Evolutionary conservation across 805 yeast genomes (phyloP), one percentile per base, ranked within the genome.

Genomic region (Cyberlindnera maclurae): DNA sequence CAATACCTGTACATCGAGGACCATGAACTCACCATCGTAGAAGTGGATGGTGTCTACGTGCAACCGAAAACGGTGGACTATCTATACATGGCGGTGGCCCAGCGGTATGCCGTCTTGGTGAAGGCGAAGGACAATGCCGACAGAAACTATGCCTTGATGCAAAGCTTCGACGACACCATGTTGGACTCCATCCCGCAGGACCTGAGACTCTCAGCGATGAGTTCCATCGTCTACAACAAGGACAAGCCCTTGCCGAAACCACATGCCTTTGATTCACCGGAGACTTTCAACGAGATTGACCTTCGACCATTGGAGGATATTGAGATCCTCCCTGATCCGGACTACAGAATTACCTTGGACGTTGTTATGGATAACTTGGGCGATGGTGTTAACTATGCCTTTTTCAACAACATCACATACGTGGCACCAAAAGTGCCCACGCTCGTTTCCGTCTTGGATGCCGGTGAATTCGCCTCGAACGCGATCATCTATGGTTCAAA

Each of bases 321-420:
- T 11, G 66, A 68, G 15, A 43, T 77, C n/a, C 64, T 66, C 7
- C 74, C 71, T 11, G 79, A 77, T 26, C 73, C 83, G 15, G 90
- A 83, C 58, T 67, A 71, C 41, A 77, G 67, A 45, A 74, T 79
- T 42, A 73, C 68, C 18, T 67, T 79, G 45, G 75, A 70, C 51
- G 73, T 79, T 45, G 67, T 64, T 39, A 82, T 80, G 89, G 75
- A 72, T 13, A 79, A 77, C 49, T 64, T 83, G 40, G 84, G 79
- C 20, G 77, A 83, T 52, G 94, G 93, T 48, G 68, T 82, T 35
- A 79, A 75, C 47, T 83, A 83, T 53, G 89, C 93, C 5, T 76
- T 82, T 55, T 82, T 83, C 70, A 80, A 83, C 55, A 73, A 77
- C 51, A 57, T 76, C 44, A 71, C 87, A 1, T 82, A 73, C 49